A percentile compares a stretch with the other conserved stretches of the same genome.
phyloP scores from a whole-genome alignment of 2,329 filamentous ascomycete genomes.

The Tympanopsis confertula region DNA sequence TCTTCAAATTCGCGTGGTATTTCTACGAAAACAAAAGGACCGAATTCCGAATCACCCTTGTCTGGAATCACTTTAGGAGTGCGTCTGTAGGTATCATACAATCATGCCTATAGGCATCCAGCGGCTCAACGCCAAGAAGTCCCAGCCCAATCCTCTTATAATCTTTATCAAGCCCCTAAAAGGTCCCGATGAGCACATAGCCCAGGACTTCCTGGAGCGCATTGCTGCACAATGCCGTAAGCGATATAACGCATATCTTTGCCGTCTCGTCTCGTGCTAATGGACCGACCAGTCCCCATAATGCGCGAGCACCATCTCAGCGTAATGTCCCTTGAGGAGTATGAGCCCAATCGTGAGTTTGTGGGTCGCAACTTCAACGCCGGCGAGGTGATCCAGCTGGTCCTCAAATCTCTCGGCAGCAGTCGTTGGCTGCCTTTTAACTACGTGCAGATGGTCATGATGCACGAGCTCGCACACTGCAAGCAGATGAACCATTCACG shows the following conservation, averaged over 20 bases:
- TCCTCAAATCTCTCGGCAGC: constrained; percentile 54
- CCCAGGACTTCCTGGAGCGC: constrained; percentile 62
- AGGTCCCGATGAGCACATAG: constrained; percentile 47
- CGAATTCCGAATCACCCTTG: too few relatives aligned
- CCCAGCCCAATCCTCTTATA: constrained; percentile 66
- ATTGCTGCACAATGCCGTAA: constrained; percentile 70
- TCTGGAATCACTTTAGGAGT: too few relatives aligned
- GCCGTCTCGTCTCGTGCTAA: constrained; percentile 9
- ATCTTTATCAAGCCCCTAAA: constrained; percentile 75
- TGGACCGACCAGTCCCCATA: constrained; percentile 39
- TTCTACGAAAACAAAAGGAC: too few relatives aligned
- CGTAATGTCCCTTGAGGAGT: constrained; percentile 67
- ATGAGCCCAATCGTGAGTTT: constrained; percentile 70
- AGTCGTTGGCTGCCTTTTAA: constrained; percentile 69
- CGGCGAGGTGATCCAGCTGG: constrained; percentile 76
- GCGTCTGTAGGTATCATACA: too few relatives aligned
- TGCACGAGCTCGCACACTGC: constrained; percentile 82
- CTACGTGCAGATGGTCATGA: constrained; percentile 90
- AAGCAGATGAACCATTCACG: constrained; percentile 84
- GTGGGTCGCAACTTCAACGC: constrained; percentile 84
- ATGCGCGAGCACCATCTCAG: constrained; percentile 56
- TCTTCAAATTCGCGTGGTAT: too few relatives aligned
- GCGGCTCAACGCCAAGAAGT: constrained; percentile 63
- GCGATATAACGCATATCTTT: constrained; percentile 8
- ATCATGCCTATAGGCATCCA: constrained; percentile 70